Conservation (phyloP, 2,329 filamentous ascomycete genomes). For the Sclerotinia spermophila region DNA sequence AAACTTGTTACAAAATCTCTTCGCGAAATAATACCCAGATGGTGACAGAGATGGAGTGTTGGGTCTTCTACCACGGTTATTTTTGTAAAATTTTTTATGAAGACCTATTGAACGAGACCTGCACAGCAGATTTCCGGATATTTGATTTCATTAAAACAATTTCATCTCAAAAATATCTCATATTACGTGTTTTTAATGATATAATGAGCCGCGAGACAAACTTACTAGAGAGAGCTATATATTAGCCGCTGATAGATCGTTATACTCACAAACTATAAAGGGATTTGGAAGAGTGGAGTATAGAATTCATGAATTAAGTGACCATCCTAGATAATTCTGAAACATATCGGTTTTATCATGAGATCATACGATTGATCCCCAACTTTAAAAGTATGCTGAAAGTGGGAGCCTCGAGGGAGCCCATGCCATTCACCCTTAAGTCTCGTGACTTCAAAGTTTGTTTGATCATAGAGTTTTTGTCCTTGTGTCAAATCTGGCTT, state of each 20-base stretch:
- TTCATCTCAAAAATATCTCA: background rate
- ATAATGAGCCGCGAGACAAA: background rate
- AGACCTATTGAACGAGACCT: background rate
- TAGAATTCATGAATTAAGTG: background rate
- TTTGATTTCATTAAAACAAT: background rate
- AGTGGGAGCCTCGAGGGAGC: background rate
- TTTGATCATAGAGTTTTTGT: background rate
- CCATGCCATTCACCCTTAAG: accelerated
- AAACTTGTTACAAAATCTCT: too few species aligned
- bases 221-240: background rate
- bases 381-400: background rate
- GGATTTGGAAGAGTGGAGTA: background rate
- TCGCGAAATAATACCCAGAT: background rate
- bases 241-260: background rate
- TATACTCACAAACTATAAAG: background rate
- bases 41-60: background rate
- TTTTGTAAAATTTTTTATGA: background rate
- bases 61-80: background rate
- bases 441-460: background rate
- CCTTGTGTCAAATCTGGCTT: background rate
- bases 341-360: background rate
- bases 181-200: background rate
- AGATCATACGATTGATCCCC: background rate
- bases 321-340: background rate
- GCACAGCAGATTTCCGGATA: background rate